These are phyloP conservation scores for Tricholoma bakamatsutake DNA, from an alignment of 768 basidiomycete genomes.

Conservation along the genomic window DNA sequence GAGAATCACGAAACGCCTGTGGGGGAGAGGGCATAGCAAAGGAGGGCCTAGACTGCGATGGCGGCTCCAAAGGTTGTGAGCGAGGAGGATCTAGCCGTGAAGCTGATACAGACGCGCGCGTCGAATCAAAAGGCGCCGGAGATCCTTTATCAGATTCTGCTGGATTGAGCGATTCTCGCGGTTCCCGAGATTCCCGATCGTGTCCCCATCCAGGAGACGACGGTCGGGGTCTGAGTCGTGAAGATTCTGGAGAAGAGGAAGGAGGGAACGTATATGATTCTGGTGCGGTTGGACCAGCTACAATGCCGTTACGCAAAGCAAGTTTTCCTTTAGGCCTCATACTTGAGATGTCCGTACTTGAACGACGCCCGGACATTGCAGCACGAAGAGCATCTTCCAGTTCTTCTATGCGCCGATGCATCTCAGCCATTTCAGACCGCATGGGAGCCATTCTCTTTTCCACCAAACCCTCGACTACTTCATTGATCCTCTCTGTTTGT, in stretches of 20 bases:
- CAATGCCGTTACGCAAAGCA: conserved; percentile 33
- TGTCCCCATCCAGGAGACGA: conserved; percentile 38
- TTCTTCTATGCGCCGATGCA: conserved; percentile 63
- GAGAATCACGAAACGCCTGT: conserved; percentile 26
- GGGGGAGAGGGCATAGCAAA: conserved; percentile 29
- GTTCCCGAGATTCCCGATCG: conserved; percentile 25
- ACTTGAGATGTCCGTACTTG: conserved; percentile 20
- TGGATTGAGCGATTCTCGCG: conserved; percentile 29
- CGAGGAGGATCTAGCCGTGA: conserved; percentile 42
- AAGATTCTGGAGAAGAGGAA: conserved; percentile 20
- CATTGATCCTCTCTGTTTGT: conserved; percentile 59
- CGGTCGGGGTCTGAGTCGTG: conserved; percentile 26
- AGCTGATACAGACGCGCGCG: conserved; percentile 45
- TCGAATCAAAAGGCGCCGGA: conserved; percentile 43
- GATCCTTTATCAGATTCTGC: conserved; percentile 37
- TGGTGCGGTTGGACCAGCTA: conserved; percentile 22
- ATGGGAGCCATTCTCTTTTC: conserved; percentile 56
- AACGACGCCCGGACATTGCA: conserved; percentile 21
- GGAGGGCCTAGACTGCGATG: conserved; percentile 16
- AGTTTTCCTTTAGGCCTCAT: conserved; percentile 25
- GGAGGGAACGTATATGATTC: conserved; percentile 46
- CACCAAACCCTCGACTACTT: conserved; percentile 52
- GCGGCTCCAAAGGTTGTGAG: conserved; percentile 20
- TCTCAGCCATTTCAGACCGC: conserved; percentile 52
- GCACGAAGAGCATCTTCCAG: conserved; percentile 48